phyloP scores from a whole-genome alignment of 2,329 filamentous ascomycete species.

The Simplicillium sp. region DNA sequence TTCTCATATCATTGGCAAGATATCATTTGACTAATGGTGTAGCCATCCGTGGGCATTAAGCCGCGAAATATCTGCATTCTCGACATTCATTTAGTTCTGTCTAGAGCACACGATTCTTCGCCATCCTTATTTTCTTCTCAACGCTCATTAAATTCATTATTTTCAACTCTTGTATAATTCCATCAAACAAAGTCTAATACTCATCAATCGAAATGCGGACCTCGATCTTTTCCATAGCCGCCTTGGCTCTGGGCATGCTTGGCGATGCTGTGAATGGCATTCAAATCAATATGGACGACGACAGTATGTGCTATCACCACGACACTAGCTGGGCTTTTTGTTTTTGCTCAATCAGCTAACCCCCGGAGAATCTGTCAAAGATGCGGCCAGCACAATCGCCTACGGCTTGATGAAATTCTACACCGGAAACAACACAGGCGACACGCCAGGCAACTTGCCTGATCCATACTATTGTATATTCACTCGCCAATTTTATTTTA shows the following conservation, averaged over 20 bases:
- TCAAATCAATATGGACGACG: constrained; percentile 20
- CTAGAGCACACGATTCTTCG: too few species aligned
- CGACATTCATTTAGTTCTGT: too few species aligned
- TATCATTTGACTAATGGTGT: too few species aligned
- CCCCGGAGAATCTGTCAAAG: constrained; percentile 36
- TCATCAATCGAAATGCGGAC: too few species aligned
- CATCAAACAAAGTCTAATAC: too few species aligned
- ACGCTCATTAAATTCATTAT: too few species aligned
- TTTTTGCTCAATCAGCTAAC: constrained; percentile 6
- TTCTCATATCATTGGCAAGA: too few species aligned
- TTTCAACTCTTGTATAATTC: too few species aligned
- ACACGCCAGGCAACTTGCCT: constrained; percentile 47
- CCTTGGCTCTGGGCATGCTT: constrained; percentile 8
- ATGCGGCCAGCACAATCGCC: constrained; percentile 36
- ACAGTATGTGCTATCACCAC: constrained; percentile 15
- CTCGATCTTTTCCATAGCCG: neutral
- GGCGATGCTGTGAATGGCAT: constrained; percentile 13
- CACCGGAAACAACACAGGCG: constrained; percentile 49
- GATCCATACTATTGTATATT: constrained; percentile 55
- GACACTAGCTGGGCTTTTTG: neutral
- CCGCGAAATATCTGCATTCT: too few species aligned
- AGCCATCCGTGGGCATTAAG: too few species aligned
- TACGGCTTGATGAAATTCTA: constrained; percentile 40
- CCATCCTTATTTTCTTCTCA: too few species aligned
- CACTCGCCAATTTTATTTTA: constrained; percentile 19